Percentiles rank a stretch among this genome's conserved stretches.
phyloP scores from a whole-genome alignment of 148 eudicot genomes.

The Rhododendron ferrugineum region DNA sequence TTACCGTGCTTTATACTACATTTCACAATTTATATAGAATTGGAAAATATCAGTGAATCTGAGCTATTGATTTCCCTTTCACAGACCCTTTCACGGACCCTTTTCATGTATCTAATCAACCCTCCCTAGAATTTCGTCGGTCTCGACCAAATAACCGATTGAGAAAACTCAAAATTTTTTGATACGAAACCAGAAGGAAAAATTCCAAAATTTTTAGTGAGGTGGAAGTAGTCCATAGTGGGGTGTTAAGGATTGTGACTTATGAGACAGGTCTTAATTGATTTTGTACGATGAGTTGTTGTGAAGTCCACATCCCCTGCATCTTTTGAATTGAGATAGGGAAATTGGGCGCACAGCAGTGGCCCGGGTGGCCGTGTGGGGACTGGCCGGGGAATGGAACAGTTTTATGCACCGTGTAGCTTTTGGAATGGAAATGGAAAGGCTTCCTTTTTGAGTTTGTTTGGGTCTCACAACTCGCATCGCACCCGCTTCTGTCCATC shows the following conservation, averaged over 20 bases:
- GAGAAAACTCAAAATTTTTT: no score
- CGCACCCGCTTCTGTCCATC: not conserved
- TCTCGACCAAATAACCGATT: not conserved
- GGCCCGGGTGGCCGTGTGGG: no score
- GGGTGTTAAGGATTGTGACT: not conserved
- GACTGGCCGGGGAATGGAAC: not conserved
- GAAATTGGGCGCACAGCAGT: not conserved
- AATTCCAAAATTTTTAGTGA: not conserved
- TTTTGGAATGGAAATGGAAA: not conserved
- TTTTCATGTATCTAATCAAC: no score
- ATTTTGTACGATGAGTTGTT: constrained; percentile 3
- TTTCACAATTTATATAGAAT: no score
- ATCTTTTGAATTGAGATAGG: not conserved
- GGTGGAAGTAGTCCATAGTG: not conserved
- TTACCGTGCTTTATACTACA: not conserved
- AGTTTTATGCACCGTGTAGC: not conserved
- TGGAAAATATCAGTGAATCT: no score
- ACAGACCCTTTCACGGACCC: no score
- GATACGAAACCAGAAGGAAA: not conserved
- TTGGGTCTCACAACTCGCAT: not conserved
- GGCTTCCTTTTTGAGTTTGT: no score
- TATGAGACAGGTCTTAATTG: not conserved
- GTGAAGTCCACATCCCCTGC: not conserved
- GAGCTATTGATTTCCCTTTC: no score
- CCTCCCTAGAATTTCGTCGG: no score